phyloP scores from a whole-genome alignment of 345 rosid genomes.

The Camelina hispida region DNA sequence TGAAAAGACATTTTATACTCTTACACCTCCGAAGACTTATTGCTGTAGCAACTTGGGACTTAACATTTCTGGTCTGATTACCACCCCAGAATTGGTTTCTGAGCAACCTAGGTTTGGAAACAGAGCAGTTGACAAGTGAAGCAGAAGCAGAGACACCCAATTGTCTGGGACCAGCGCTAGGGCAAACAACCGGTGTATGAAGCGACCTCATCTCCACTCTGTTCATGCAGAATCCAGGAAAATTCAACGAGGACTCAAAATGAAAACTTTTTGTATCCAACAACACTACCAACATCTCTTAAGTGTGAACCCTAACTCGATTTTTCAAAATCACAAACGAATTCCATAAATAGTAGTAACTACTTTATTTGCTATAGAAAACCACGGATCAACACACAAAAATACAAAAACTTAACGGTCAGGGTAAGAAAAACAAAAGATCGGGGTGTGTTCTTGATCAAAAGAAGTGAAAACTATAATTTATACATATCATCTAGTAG shows the following conservation, averaged over 20 bases:
- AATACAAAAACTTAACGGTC: not conserved
- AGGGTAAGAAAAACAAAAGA: not conserved
- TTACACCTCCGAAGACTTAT: conserved; percentile 38
- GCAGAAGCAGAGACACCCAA: conserved; percentile 38
- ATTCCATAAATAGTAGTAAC: conserved; percentile 2
- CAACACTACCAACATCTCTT: conserved; percentile 12
- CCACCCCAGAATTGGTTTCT: conserved; percentile 62
- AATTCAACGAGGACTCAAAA: not conserved
- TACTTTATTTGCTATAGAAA: conserved; percentile 2
- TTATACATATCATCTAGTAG: not conserved
- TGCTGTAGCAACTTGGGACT: conserved; percentile 41
- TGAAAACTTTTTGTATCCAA: conserved; percentile 1
- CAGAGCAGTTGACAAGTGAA: conserved; percentile 43
- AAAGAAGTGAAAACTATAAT: not conserved
- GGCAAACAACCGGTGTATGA: conserved; percentile 78
- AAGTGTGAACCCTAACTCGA: not conserved
- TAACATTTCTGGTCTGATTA: conserved; percentile 41
- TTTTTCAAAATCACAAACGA: conserved; percentile 11
- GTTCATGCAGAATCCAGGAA: conserved; percentile 8
- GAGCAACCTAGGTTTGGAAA: conserved; percentile 38
- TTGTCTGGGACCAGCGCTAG: conserved; percentile 61
- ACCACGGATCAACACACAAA: not conserved
- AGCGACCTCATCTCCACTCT: conserved; percentile 60
- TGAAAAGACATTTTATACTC: conserved; percentile 59
- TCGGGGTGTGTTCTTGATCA: conserved; percentile 11